Conservation (phyloP, 2,329 filamentous ascomycete species). For the Fusarium sp. region DNA sequence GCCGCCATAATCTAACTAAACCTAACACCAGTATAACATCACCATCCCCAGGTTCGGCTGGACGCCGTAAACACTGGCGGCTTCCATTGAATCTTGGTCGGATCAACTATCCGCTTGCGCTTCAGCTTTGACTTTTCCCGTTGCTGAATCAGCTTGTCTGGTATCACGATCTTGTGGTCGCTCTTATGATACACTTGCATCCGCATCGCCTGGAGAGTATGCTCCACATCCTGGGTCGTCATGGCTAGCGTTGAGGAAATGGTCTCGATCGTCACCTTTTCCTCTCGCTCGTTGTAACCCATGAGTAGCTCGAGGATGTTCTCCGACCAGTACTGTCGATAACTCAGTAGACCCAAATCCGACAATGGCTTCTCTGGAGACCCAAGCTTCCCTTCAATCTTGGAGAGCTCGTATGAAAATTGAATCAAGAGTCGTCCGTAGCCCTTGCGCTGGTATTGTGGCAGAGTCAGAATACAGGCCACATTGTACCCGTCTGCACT, state of each 20-base stretch:
- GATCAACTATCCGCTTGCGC: conserved; percentile 80
- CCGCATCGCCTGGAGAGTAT: conserved; percentile 91
- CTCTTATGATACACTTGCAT: conserved; percentile 97
- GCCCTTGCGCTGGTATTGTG: conserved; percentile 95
- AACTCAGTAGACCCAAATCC: conserved; percentile 91
- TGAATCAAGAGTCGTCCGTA: conserved; percentile 94
- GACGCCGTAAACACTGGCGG: conserved; percentile 94
- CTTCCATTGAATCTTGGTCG: conserved; percentile 89
- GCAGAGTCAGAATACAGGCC: conserved; percentile 95
- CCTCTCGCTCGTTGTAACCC: conserved; percentile 74
- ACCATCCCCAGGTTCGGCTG: conserved; percentile 96
- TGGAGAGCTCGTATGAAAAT: conserved; percentile 96
- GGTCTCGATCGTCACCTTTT: conserved; percentile 85
- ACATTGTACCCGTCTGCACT: conserved; percentile 97
- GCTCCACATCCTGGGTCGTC: conserved; percentile 97
- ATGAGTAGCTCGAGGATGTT: conserved; percentile 90
- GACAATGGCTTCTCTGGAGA: conserved; percentile 97
- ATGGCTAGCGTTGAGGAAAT: conserved; percentile 85
- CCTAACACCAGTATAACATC: conserved; percentile 31
- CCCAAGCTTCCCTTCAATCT: conserved; percentile 93
- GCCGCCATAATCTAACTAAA: neutral
- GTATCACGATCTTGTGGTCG: conserved; percentile 95
- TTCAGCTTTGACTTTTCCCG: conserved; percentile 85
- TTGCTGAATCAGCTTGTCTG: conserved; percentile 82
- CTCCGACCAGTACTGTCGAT: conserved; percentile 98